Evolutionary conservation across 495 filamentous ascomycete genomes (phyloP).

Genomic region (Xylaria acuta): DNA sequence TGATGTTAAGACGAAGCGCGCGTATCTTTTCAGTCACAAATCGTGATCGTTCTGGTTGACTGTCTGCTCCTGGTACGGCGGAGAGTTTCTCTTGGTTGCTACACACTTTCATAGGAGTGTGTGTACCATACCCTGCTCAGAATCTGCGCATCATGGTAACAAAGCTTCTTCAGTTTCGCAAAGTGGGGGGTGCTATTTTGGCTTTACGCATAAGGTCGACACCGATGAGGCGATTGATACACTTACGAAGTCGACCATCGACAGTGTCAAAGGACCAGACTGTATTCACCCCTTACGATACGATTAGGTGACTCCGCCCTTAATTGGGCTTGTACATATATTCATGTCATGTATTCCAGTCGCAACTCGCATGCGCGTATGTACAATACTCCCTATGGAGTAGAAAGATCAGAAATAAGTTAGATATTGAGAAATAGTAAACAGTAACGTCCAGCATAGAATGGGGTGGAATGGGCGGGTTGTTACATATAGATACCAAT

Average conservation of each 20-base stretch:
- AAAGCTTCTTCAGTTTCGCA: neutral
- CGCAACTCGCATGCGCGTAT: neutral
- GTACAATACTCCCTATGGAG: no score
- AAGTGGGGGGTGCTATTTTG: neutral
- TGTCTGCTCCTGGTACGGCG: neutral
- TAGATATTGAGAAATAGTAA: neutral
- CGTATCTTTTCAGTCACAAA: neutral
- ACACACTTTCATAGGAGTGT: neutral
- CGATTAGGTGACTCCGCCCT: neutral
- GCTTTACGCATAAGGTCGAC: neutral
- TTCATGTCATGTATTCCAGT: neutral
- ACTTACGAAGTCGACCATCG: neutral
- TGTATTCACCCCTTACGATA: neutral
- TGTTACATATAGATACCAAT: neutral
- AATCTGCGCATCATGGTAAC: neutral
- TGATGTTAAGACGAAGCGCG: neutral
- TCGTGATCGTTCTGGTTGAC: neutral
- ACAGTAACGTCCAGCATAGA: no score
- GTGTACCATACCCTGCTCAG: no score
- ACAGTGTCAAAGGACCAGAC: neutral
- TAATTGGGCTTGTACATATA: neutral
- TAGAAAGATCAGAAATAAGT: neutral
- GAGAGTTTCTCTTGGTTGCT: neutral
- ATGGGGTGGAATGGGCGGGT: neutral
- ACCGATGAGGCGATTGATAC: neutral